Evolutionary conservation across 495 filamentous ascomycete genomes (phyloP).

Genomic region (Aspergillus wentii): DNA sequence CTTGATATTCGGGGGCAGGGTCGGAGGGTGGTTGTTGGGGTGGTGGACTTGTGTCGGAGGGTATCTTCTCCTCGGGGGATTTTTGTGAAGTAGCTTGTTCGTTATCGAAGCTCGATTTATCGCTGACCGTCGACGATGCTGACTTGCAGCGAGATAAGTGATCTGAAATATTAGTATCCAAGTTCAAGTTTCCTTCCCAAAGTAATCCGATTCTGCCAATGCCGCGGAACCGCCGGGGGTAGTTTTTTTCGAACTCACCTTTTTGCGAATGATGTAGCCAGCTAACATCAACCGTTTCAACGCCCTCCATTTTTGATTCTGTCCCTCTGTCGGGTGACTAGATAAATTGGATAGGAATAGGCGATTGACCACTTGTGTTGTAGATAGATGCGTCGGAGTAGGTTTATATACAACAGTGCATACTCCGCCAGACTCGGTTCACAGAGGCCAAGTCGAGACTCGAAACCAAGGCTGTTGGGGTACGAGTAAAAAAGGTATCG

Average conservation of each 20-base stretch:
- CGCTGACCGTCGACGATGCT: slow-evolving; percentile 24
- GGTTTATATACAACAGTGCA: too few species aligned
- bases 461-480: too few species aligned
- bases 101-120: slow-evolving; percentile 18
- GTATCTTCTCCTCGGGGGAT: slow-evolving; percentile 13
- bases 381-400: too few species aligned
- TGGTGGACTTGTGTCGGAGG: slow-evolving; percentile 17
- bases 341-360: background rate
- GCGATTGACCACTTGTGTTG: background rate
- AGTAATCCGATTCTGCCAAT: slow-evolving; percentile 1
- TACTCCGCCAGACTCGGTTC: too few species aligned
- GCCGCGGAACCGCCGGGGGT: background rate
- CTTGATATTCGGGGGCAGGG: slow-evolving; percentile 10
- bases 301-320: slow-evolving; percentile 56
- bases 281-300: slow-evolving; percentile 64
- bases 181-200: slow-evolving; percentile 1
- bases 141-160: slow-evolving; percentile 38
- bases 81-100: slow-evolving; percentile 15
- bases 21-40: slow-evolving; percentile 11
- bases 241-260: slow-evolving; percentile 37
- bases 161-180: slow-evolving; percentile 16
- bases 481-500: too few species aligned
- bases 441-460: too few species aligned
- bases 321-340: too few species aligned
- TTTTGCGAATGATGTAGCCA: slow-evolving; percentile 65